These are phyloP conservation scores for Verticillium longisporum DNA, from an alignment of 2,329 filamentous ascomycete species.

Conservation along the genomic window DNA sequence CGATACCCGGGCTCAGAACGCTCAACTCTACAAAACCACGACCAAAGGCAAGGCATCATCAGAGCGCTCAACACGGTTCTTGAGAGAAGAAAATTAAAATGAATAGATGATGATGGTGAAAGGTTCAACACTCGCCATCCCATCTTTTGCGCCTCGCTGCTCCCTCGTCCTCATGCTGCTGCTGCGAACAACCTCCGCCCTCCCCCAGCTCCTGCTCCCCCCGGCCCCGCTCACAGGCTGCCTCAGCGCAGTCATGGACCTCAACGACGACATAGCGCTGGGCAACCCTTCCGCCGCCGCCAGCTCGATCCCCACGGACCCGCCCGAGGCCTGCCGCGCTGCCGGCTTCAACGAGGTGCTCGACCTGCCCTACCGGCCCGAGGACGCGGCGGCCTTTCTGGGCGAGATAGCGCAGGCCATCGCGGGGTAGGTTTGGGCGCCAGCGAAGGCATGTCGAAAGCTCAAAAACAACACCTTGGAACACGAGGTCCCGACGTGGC, in stretches of 20 bases:
- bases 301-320: background rate
- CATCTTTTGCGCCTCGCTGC: background rate
- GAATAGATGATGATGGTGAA: no score
- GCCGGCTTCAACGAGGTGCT: background rate
- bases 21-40: no score
- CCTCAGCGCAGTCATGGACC: background rate
- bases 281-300: background rate
- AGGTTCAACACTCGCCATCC: background rate
- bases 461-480: no score
- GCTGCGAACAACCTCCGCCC: background rate
- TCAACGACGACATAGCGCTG: background rate
- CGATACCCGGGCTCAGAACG: no score
- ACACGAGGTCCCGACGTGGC: no score
- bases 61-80: no score
- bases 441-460: background rate
- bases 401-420: background rate
- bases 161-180: background rate
- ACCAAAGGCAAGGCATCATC: no score
- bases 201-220: background rate
- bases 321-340: background rate
- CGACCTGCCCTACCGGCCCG: background rate
- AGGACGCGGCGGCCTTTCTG: background rate
- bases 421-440: background rate
- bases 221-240: background rate
- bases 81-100: no score